Conservation (phyloP, 345 rosid genomes). For the Balakata baccata region DNA sequence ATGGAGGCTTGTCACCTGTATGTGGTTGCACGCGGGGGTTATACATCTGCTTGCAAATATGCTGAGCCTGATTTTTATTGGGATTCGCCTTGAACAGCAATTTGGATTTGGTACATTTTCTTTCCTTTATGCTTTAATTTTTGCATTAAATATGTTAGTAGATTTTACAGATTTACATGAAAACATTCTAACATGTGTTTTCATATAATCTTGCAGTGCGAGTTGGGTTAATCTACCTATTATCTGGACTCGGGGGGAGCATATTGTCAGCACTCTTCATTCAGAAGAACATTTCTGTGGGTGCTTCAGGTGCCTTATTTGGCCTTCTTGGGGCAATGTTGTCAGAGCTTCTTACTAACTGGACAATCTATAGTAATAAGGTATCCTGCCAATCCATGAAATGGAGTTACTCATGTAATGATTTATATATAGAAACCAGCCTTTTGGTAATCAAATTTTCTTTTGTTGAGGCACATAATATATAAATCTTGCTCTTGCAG, state of each 20-base stretch:
- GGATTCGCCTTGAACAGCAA: slow-evolving; percentile 91
- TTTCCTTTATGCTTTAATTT: background rate
- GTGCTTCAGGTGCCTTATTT: slow-evolving; percentile 98
- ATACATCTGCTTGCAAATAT: slow-evolving; percentile 83
- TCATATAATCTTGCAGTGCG: slow-evolving; percentile 47
- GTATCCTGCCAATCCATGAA: slow-evolving; percentile 25
- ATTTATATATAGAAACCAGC: background rate
- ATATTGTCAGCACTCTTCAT: slow-evolving; percentile 70
- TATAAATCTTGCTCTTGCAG: slow-evolving; percentile 38
- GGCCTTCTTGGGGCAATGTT: slow-evolving; percentile 98
- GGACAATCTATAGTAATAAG: slow-evolving; percentile 82
- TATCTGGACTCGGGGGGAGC: slow-evolving; percentile 88
- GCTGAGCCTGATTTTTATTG: slow-evolving; percentile 79
- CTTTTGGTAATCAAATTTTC: background rate
- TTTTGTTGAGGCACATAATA: background rate
- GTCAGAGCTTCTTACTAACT: slow-evolving; percentile 82
- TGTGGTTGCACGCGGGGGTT: slow-evolving; percentile 97
- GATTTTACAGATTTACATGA: background rate
- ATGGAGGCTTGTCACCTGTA: slow-evolving; percentile 80
- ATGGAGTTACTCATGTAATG: no score
- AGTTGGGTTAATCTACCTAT: slow-evolving; percentile 66
- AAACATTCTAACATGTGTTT: background rate
- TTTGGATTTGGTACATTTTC: slow-evolving; percentile 75
- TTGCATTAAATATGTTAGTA: background rate
- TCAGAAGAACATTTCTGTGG: slow-evolving; percentile 71